Conservation (phyloP, 202 grass and related monocot species). For the Digitaria exilis region DNA sequence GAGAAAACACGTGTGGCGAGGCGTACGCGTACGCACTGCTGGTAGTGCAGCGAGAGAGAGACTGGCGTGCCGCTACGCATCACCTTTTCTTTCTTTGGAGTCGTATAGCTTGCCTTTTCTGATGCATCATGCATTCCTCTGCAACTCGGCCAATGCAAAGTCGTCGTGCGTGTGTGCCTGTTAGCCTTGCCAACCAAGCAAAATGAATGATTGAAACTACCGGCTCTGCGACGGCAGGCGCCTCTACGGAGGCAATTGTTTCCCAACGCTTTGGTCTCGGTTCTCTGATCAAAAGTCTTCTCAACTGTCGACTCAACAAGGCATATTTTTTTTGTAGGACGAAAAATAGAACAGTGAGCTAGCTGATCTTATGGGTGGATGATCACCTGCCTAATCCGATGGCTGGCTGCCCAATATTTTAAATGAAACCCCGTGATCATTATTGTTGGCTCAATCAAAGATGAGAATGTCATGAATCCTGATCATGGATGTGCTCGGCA, state of each 20-base stretch:
- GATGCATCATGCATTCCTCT: background rate
- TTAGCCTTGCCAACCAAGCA: conserved; percentile 38
- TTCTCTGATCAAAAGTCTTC: conserved; percentile 16
- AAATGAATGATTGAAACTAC: conserved; percentile 10
- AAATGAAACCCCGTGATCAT: no score
- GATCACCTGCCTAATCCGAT: background rate
- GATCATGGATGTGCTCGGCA: no score
- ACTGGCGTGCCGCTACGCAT: conserved; percentile 12
- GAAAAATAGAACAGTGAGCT: background rate
- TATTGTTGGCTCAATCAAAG: no score
- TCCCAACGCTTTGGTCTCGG: background rate
- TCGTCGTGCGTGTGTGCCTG: conserved; percentile 10
- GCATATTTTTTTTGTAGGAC: background rate
- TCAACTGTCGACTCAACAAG: conserved; percentile 13
- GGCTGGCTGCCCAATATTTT: background rate
- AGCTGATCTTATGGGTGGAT: background rate
- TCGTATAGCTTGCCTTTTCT: background rate
- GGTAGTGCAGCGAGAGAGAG: conserved; percentile 29
- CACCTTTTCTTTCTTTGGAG: background rate
- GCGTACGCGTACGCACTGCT: background rate
- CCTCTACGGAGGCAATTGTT: conserved; percentile 30
- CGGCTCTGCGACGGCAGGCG: conserved; percentile 23
- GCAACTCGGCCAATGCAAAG: conserved; percentile 10
- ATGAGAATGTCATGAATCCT: no score
- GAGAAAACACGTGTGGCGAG: background rate